A percentile compares a stretch with the other conserved stretches of the same genome.
These are phyloP conservation scores for Periconia macrospinosa DNA, from an alignment of 2,329 filamentous ascomycete species.

Conservation along the genomic window DNA sequence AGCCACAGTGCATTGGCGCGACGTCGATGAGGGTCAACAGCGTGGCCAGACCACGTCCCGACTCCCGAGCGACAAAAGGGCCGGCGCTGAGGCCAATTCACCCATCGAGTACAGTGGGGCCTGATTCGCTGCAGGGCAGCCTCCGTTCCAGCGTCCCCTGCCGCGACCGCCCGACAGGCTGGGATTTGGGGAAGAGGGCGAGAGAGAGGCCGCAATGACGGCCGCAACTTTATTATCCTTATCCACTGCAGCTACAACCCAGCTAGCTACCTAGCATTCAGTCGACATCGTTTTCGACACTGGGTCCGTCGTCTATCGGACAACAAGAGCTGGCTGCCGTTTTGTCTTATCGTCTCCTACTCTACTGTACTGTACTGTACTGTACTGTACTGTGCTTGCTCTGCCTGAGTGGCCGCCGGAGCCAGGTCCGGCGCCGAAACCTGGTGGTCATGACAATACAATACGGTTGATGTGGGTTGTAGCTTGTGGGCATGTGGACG, in stretches of 20 bases:
- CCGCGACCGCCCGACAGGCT: constrained; percentile 20
- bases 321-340: too few relatives aligned
- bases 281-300: too few relatives aligned
- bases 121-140: constrained; percentile 25
- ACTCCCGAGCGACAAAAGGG: too few relatives aligned
- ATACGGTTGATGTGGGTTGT: background rate
- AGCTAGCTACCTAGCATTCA: constrained; percentile 3
- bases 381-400: too few relatives aligned
- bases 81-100: too few relatives aligned
- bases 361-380: too few relatives aligned
- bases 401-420: constrained; percentile 4
- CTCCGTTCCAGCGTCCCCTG: background rate
- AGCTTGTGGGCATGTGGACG: background rate
- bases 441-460: background rate
- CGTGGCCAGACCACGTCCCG: too few relatives aligned
- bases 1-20: too few relatives aligned
- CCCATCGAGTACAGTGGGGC: background rate
- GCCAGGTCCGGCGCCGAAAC: constrained; percentile 2
- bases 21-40: too few relatives aligned
- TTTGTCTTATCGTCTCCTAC: too few relatives aligned
- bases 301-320: too few relatives aligned
- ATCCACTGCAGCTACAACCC: background rate
- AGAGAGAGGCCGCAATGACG: constrained; percentile 20
- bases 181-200: constrained; percentile 13
- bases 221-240: constrained; percentile 10